Conservation (phyloP, 2,329 filamentous ascomycete species). For the Periconia digitata region DNA sequence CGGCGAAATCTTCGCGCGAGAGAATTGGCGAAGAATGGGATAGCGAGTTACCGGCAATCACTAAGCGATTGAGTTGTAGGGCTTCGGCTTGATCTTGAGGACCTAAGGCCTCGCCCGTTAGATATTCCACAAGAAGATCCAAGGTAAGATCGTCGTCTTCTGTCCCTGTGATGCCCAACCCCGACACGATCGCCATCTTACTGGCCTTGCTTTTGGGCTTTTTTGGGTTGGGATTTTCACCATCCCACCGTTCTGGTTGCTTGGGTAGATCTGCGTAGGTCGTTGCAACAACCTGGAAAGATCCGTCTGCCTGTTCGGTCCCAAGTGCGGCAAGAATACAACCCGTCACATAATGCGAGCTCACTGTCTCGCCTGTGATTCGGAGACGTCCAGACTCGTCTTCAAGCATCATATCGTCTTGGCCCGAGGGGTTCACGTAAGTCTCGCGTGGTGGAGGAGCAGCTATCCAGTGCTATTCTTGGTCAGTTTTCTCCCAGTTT, state of each 20-base stretch:
- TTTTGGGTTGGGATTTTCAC: slow-evolving; percentile 54
- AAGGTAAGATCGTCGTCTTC: slow-evolving; percentile 74
- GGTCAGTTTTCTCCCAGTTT: slow-evolving; percentile 9
- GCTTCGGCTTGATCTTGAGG: slow-evolving; percentile 60
- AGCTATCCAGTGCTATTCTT: slow-evolving; percentile 76
- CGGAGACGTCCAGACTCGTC: slow-evolving; percentile 90
- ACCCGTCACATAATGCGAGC: slow-evolving; percentile 78
- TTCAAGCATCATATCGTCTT: slow-evolving; percentile 81
- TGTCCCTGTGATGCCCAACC: slow-evolving; percentile 77
- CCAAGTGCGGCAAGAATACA: slow-evolving; percentile 94
- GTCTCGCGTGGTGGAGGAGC: slow-evolving; percentile 76
- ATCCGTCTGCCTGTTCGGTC: slow-evolving; percentile 87
- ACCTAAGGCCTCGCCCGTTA: slow-evolving; percentile 78
- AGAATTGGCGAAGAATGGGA: slow-evolving; percentile 51
- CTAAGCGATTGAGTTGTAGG: slow-evolving; percentile 74
- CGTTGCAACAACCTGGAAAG: slow-evolving; percentile 89
- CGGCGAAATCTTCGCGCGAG: slow-evolving; percentile 48
- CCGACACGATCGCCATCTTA: slow-evolving; percentile 88
- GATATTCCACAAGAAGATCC: slow-evolving; percentile 79
- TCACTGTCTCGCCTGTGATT: slow-evolving; percentile 71
- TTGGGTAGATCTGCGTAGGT: slow-evolving; percentile 83
- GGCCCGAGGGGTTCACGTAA: slow-evolving; percentile 66
- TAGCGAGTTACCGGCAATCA: slow-evolving; percentile 92
- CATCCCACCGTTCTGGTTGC: slow-evolving; percentile 78
- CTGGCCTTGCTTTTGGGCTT: slow-evolving; percentile 50